A percentile compares a stretch with the other conserved stretches of the same genome.
phyloP scores from a whole-genome alignment of 2,329 filamentous ascomycete genomes.

The Fusarium mexicanum region DNA sequence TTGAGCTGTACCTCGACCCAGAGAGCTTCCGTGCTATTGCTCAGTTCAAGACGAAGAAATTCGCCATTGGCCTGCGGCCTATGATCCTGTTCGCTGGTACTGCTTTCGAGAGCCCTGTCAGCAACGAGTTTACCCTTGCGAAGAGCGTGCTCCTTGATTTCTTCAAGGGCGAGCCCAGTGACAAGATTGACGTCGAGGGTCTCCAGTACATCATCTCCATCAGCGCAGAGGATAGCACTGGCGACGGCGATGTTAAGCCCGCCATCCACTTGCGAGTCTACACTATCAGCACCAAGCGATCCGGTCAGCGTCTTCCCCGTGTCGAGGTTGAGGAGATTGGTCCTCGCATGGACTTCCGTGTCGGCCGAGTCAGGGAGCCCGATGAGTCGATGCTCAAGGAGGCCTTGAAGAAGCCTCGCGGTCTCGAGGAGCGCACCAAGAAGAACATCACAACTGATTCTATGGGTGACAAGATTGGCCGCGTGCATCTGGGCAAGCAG shows the following conservation, averaged over 20 bases:
- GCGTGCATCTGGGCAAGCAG: slow-evolving; percentile 90
- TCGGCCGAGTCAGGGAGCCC: slow-evolving; percentile 82
- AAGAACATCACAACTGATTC: slow-evolving; percentile 95
- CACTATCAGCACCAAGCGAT: slow-evolving; percentile 85
- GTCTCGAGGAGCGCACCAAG: slow-evolving; percentile 80
- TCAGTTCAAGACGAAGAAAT: slow-evolving; percentile 81
- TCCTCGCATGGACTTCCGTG: slow-evolving; percentile 88
- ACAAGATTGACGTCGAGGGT: slow-evolving; percentile 93
- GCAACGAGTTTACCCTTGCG: slow-evolving; percentile 82
- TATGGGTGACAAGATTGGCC: slow-evolving; percentile 96
- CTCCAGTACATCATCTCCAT: slow-evolving; percentile 90
- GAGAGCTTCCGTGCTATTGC: slow-evolving; percentile 74
- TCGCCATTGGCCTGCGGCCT: slow-evolving; percentile 84
- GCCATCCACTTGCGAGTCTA: slow-evolving; percentile 79
- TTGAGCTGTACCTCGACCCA: slow-evolving; percentile 85
- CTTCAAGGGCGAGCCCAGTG: slow-evolving; percentile 80
- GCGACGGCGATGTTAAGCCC: slow-evolving; percentile 60
- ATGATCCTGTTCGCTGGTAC: slow-evolving; percentile 92
- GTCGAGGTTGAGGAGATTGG: slow-evolving; percentile 97
- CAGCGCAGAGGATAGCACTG: slow-evolving; percentile 72
- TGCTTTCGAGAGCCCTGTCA: slow-evolving; percentile 83
- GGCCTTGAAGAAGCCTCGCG: slow-evolving; percentile 86
- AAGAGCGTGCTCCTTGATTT: slow-evolving; percentile 91
- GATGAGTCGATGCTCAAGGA: slow-evolving; percentile 86
- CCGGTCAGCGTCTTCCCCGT: slow-evolving; percentile 85